phyloP scores from a whole-genome alignment of 768 basidiomycete species.

The Phaffia australis region DNA sequence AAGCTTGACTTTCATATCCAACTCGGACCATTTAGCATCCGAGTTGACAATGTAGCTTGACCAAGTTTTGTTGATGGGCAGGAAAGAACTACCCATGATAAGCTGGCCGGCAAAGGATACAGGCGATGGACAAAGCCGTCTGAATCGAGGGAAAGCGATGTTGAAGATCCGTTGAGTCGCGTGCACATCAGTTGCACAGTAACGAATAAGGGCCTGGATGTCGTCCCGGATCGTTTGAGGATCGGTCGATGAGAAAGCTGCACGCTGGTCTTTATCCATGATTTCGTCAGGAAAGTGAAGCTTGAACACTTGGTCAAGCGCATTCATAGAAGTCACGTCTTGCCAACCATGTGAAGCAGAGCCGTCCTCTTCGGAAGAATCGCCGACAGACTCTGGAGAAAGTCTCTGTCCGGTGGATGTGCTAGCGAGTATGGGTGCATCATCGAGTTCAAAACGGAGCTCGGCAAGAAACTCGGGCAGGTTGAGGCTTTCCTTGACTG shows the following conservation, averaged over 20 bases:
- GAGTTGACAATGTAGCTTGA: constrained; percentile 66
- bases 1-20: constrained; percentile 53
- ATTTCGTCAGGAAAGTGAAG: constrained; percentile 67
- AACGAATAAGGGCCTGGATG: constrained; percentile 63
- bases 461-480: no score
- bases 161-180: constrained; percentile 73
- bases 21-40: constrained; percentile 59
- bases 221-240: constrained; percentile 55
- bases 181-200: constrained; percentile 74
- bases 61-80: constrained; percentile 86
- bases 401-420: no score
- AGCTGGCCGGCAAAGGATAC: constrained; percentile 84
- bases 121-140: constrained; percentile 74
- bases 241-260: constrained; percentile 60
- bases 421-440: neutral
- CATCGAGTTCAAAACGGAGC: neutral
- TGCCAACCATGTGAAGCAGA: constrained; percentile 65
- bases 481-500: no score
- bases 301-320: constrained; percentile 79
- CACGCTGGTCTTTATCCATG: constrained; percentile 65
- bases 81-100: constrained; percentile 81
- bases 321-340: constrained; percentile 81
- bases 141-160: constrained; percentile 67
- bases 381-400: no score
- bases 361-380: constrained; percentile 30